phyloP scores from a whole-genome alignment of 257 asterid species.

The Solanum pinnatisectum region DNA sequence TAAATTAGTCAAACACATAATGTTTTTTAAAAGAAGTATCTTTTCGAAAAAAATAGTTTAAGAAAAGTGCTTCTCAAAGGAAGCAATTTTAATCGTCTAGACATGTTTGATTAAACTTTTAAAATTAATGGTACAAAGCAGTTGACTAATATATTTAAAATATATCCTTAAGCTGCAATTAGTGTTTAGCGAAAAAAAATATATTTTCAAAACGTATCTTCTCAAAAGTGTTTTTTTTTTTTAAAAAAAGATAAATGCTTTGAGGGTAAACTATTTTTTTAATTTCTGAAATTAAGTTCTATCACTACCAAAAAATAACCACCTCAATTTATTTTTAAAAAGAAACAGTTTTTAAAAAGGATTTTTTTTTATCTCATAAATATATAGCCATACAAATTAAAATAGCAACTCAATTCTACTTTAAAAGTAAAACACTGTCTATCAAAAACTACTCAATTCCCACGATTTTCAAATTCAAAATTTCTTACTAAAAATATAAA shows the following conservation, averaged over 20 bases:
- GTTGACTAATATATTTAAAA: not conserved
- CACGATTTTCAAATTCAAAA: not conserved
- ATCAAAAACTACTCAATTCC: not conserved
- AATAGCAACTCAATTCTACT: not conserved
- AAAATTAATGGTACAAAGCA: not conserved
- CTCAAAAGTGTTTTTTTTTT: not conserved
- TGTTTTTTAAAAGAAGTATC: not conserved
- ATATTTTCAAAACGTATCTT: not conserved
- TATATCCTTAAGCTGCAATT: not conserved
- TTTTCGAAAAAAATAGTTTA: no score
- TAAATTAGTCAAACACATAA: no score
- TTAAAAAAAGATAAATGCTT: no score
- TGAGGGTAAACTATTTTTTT: no score
- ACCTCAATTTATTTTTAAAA: not conserved
- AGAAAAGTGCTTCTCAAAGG: not conserved
- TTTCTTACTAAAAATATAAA: not conserved
- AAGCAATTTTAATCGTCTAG: not conserved
- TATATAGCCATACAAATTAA: not conserved
- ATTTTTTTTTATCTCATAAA: not conserved
- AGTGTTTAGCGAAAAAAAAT: not conserved
- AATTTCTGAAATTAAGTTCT: no score
- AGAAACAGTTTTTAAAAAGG: no score
- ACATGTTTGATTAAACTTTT: no score
- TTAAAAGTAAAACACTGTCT: not conserved
- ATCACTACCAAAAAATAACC: not conserved